Percentiles rank a stretch among this genome's conserved stretches.
Evolutionary conservation across 768 basidiomycete genomes (phyloP).

Genomic region (Ramaria sp.): DNA sequence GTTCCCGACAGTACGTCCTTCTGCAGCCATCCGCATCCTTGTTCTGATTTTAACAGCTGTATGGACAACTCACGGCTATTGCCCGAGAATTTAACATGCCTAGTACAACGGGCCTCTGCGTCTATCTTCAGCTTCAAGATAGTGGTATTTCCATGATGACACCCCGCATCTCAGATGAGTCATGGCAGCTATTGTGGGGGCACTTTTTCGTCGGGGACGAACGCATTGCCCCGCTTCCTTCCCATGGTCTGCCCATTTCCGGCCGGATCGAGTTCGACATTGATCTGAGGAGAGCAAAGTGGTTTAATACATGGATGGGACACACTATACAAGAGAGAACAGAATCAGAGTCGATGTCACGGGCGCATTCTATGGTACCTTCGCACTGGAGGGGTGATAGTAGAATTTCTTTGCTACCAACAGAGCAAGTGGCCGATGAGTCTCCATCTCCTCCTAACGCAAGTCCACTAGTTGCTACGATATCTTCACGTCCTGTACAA

Average conservation of each 20-base stretch:
- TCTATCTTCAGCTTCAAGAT: conserved; percentile 63
- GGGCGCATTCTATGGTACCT: conserved; percentile 27
- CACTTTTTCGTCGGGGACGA: conserved; percentile 40
- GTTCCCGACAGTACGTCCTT: conserved; percentile 49
- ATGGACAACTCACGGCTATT: conserved; percentile 65
- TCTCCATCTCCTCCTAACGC: conserved; percentile 1
- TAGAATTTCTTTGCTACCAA: conserved; percentile 35
- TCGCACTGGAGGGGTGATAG: conserved; percentile 48
- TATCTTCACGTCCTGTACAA: background rate
- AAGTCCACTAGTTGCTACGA: background rate
- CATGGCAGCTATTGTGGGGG: conserved; percentile 65
- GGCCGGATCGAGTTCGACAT: conserved; percentile 85
- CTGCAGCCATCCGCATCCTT: background rate
- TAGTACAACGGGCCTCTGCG: conserved; percentile 61
- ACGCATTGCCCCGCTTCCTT: conserved; percentile 18
- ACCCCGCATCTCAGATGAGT: conserved; percentile 69
- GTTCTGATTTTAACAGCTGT: conserved; percentile 39
- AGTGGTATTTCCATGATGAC: conserved; percentile 38
- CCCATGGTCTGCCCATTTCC: conserved; percentile 44
- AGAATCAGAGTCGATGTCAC: conserved; percentile 31
- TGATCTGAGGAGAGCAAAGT: conserved; percentile 62
- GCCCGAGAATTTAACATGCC: conserved; percentile 78
- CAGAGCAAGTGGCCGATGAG: background rate
- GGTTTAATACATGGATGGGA: conserved; percentile 68
- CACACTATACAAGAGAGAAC: conserved; percentile 29